Evolutionary conservation across 2,329 filamentous ascomycete genomes (phyloP), one percentile per base, ranked within the genome.

Genomic region (Escovopsis weberi): DNA sequence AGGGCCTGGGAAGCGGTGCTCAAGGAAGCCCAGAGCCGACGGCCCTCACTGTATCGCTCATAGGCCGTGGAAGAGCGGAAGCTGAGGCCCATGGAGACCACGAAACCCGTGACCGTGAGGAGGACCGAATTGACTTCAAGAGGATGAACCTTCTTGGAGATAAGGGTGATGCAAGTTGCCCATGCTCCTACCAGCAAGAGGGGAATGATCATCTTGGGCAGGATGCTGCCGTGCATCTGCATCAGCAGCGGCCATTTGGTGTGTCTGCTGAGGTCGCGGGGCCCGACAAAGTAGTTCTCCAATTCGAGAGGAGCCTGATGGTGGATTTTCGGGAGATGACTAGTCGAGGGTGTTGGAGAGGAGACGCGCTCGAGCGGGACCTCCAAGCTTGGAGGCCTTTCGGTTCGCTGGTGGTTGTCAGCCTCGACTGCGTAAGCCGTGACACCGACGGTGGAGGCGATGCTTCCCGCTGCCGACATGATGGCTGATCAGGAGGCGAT

Each of bases 31-130:
- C 77, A 81, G 51, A 69, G 75, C 51, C 74, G 75, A 33, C 78
- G 68, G 33, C 78, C 78, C 48, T 82, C 78, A 35, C 67, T 68
- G 55, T 78, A 79, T 50, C 81, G 74, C 61, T 88, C 83, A 51
- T 88, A 88, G 9, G 83, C 83, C 7, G 82, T 85, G 2, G 80
- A 79, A 48, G 74, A 83, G 45, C 83, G 77, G 64, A 88, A 86
- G 1, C 81, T 85, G 32, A 88, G 69, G n/a, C 79, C 74, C 45
- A 88, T 64, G 73, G 79, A 79, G 58, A 88, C 82, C 46, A 88
- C 80, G 64, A 88, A 87, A 80, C 83, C 83, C 37, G 82, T 73
- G 41, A 88, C 77, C 1, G 82, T 87, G 42, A 88, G 68, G 18
- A 87, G 67, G 30, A 64, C 60, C 0, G 61, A 61, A 46, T 63